Evolutionary conservation across 805 yeast species (phyloP).

Genomic region (Clavispora vitiphila): DNA sequence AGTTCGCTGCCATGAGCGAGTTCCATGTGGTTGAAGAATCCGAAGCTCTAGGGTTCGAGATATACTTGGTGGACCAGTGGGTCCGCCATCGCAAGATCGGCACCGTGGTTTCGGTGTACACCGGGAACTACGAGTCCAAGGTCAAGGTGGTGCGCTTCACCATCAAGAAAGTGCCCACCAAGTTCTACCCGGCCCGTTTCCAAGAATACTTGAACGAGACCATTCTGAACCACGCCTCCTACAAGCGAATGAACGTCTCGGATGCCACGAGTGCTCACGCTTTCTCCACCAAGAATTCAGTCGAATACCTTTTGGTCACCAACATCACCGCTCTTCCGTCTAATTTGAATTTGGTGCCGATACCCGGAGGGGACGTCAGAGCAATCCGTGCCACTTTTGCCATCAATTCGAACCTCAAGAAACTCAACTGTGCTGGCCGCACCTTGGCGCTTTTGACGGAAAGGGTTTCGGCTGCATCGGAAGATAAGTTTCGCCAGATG

Average conservation of each 20-base stretch:
- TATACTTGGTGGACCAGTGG: conserved; percentile 95
- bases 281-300: neutral
- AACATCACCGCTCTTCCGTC: conserved; percentile 80
- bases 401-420: conserved; percentile 71
- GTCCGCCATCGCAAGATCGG: conserved; percentile 64
- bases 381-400: conserved; percentile 54
- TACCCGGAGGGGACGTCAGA: conserved; percentile 54
- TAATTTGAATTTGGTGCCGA: conserved; percentile 62
- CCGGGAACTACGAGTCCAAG: conserved; percentile 72
- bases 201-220: conserved; percentile 63
- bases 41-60: conserved; percentile 69
- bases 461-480: conserved; percentile 68
- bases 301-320: conserved; percentile 60
- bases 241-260: conserved; percentile 45
- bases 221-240: conserved; percentile 58
- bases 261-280: neutral
- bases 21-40: conserved; percentile 42
- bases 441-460: conserved; percentile 64
- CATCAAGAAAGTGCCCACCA: conserved; percentile 42
- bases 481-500: conserved; percentile 74
- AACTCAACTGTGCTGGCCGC: conserved; percentile 81
- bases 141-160: conserved; percentile 57
- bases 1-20: conserved; percentile 27
- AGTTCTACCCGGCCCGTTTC: conserved; percentile 48
- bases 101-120: conserved; percentile 70